Base-by-base conservation (phyloP, 2,329 filamentous ascomycete species). In the Colletotrichum cordylinicola region DNA sequence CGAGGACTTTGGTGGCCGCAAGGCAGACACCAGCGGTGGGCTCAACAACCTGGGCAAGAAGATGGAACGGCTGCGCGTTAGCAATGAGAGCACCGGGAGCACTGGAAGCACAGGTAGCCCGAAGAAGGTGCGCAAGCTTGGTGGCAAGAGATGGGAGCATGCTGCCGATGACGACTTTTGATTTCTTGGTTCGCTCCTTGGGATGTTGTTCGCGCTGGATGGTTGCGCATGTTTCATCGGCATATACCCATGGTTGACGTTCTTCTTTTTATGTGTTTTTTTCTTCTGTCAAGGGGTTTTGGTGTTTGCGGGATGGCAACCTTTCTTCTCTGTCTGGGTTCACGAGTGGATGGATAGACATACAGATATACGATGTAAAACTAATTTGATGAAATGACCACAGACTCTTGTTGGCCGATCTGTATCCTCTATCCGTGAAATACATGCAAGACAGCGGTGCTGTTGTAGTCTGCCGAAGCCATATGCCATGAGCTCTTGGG, bases 41-140 rank as follows among this genome's bases (percentile, higher is more conserved):
- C 70, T 80, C 8, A 85, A 85, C 62, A 75, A 75, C 12, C 79
- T 90, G 6, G 85, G 88, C 4, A 85, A 84, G 31, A 87, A 85
- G 80, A 82, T 92, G 81, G 89, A 91, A 82, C 83, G 85, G 75
- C 84, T 92, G 80, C 86, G 87, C 6, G 84, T 92, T 39, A 87
- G 85, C 68, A 84, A 82, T 56, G 84, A 85, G 18, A 82, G 80
- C 39, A 72, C 79, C 31, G 66, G 79, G 13, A 80, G 81, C 76
- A 78, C 72, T 69, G 80, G 78, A 55, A 82, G 81, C 56, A 82
- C 77, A 9, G 86, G 85, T 0, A 91, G 88, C 73, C 89, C 89
- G 16, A 91, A 90, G 82, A 91, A 90, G 83, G 81, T 90, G 78
- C 85, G 89, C n/a, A 89, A 86, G 79, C 78, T 91, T 72, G 85